Evolutionary conservation across 129 eudicot genomes (phyloP).

Genomic region (Lonicera japonica): DNA sequence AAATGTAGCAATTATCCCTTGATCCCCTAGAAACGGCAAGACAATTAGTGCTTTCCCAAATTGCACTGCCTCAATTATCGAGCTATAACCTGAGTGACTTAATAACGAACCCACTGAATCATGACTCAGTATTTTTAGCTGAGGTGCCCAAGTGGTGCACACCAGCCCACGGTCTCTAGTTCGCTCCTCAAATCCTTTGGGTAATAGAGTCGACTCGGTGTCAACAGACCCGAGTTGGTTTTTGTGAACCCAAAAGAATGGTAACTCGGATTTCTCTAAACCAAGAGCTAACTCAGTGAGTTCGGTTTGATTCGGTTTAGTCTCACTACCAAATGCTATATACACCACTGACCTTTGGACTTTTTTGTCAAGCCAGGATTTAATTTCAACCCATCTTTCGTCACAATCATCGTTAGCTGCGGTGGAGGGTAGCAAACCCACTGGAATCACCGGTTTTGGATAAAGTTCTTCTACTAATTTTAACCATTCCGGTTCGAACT

Average conservation of each 20-base stretch:
- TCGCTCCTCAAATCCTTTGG: constrained; percentile 17
- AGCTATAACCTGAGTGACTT: constrained; percentile 15
- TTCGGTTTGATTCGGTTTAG: constrained; percentile 9
- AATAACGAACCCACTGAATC: constrained; percentile 16
- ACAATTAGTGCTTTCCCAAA: constrained; percentile 3
- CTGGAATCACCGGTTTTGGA: not conserved
- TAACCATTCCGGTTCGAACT: not conserved
- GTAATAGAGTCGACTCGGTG: not conserved
- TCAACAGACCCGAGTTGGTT: not conserved
- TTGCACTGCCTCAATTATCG: constrained; percentile 12
- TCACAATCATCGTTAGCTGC: not conserved
- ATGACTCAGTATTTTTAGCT: constrained; percentile 16
- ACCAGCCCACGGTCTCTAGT: constrained; percentile 10
- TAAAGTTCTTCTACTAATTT: not conserved
- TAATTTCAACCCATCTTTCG: not conserved
- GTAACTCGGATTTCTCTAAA: constrained; percentile 11
- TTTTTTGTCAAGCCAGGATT: constrained; percentile 11
- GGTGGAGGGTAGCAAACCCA: not conserved
- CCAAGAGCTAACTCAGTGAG: constrained; percentile 20
- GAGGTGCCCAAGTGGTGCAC: constrained; percentile 23
- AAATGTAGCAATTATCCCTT: constrained; percentile 13
- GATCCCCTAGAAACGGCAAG: constrained; percentile 12
- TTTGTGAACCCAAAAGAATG: constrained; percentile 12
- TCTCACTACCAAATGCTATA: constrained; percentile 17
- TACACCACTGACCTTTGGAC: constrained; percentile 4